Evolutionary conservation across 169 alveolate genomes (phyloP).

Genomic region (Eimeria acervulina): DNA sequence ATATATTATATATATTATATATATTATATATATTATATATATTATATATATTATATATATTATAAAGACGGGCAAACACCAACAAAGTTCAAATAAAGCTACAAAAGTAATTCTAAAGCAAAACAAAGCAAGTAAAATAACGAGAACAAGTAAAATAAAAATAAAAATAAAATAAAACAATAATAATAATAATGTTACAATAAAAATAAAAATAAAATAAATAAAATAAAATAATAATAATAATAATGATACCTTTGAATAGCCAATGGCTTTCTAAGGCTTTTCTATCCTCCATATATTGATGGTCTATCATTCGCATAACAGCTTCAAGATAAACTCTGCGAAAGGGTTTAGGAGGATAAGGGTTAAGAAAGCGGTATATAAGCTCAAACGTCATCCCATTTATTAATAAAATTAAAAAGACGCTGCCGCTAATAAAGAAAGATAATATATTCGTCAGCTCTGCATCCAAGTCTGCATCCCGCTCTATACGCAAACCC

Average conservation of each 20-base stretch:
- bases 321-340: constrained; percentile 92
- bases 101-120: too few species aligned
- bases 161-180: too few species aligned
- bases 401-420: constrained; percentile 93
- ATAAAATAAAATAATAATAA: too few species aligned
- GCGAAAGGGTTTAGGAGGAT: constrained; percentile 93
- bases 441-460: constrained; percentile 92
- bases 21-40: too few species aligned
- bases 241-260: constrained; percentile 83
- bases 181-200: too few species aligned
- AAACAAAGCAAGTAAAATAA: too few species aligned
- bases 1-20: too few species aligned
- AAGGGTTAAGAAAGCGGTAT: constrained; percentile 91
- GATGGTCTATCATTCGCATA: constrained; percentile 91
- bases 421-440: constrained; percentile 95
- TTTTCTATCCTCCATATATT: constrained; percentile 87
- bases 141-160: too few species aligned
- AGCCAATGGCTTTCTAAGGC: constrained; percentile 91
- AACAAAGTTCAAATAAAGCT: too few species aligned
- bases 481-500: constrained; percentile 94
- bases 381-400: constrained; percentile 95
- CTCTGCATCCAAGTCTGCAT: constrained; percentile 87
- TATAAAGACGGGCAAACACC: too few species aligned
- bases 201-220: too few species aligned
- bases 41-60: too few species aligned